A percentile compares a stretch with the other conserved stretches of the same genome.
These are phyloP conservation scores for Geotrichum reessii DNA, from an alignment of 1,139 yeast genomes.

Conservation along the genomic window DNA sequence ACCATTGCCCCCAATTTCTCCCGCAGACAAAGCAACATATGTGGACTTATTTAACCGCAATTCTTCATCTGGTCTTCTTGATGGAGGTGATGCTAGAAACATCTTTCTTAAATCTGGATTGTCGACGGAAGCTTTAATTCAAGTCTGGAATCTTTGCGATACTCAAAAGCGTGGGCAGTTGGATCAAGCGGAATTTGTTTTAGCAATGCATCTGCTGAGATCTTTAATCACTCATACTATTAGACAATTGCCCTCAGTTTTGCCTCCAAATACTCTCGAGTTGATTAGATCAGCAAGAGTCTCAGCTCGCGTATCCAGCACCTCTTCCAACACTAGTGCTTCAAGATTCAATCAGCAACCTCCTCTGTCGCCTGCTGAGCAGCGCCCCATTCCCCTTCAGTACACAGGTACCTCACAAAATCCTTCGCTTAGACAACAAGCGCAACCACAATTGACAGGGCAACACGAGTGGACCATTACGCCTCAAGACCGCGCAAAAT, in stretches of 20 bases:
- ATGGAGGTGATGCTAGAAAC: conserved; percentile 73
- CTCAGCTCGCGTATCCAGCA: conserved; percentile 6
- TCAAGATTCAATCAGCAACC: conserved; percentile 22
- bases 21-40: conserved; percentile 65
- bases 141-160: conserved; percentile 86
- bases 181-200: conserved; percentile 65
- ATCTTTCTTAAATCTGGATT: conserved; percentile 85
- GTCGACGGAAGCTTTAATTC: conserved; percentile 70
- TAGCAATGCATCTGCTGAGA: conserved; percentile 95
- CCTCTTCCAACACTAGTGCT: conserved; percentile 21
- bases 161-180: conserved; percentile 66
- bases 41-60: conserved; percentile 69
- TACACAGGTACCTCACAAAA: conserved; percentile 22
- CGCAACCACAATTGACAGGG: conserved; percentile 21
- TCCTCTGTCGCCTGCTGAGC: conserved; percentile 19
- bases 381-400: conserved; percentile 23
- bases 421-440: conserved; percentile 35
- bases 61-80: conserved; percentile 51
- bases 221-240: conserved; percentile 65
- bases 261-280: conserved; percentile 46
- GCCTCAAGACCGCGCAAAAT: conserved; percentile 66
- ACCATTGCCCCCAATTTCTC: conserved; percentile 54
- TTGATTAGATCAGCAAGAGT: conserved; percentile 16
- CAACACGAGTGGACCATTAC: conserved; percentile 68
- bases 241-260: conserved; percentile 58